Evolutionary conservation across 805 yeast genomes (phyloP).

Genomic region (Lipomyces lipofer): DNA sequence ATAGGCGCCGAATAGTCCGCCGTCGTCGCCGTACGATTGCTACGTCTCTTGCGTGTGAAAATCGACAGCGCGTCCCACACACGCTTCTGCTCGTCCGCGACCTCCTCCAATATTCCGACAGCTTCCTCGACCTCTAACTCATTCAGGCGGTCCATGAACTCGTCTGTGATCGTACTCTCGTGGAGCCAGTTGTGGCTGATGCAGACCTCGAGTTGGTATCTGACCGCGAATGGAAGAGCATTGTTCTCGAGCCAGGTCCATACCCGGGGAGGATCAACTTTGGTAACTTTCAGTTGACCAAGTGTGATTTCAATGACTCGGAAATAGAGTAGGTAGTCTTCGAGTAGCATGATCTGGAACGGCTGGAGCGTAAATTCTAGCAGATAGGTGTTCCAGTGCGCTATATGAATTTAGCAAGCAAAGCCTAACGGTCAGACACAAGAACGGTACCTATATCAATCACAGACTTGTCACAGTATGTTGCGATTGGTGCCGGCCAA

Average conservation of each 20-base stretch:
- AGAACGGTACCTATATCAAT: no score
- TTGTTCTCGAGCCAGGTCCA: conserved; percentile 1
- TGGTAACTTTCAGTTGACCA: background rate
- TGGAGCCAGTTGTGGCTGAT: conserved; percentile 7
- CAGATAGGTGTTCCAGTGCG: conserved; percentile 5
- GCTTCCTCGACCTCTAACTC: conserved; percentile 1
- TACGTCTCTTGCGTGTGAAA: background rate
- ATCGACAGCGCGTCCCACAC: conserved; percentile 9
- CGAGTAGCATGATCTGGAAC: background rate
- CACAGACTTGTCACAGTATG: no score
- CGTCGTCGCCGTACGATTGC: background rate
- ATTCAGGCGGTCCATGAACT: background rate
- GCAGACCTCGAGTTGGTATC: conserved; percentile 11
- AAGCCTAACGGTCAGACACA: no score
- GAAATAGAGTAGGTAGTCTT: no score
- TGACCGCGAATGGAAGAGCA: background rate
- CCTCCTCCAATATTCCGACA: conserved; percentile 1
- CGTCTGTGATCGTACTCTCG: conserved; percentile 3
- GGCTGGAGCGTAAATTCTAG: background rate
- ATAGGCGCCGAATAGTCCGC: conserved; percentile 7
- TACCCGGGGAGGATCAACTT: background rate
- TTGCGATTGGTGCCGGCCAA: no score
- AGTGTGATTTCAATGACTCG: background rate
- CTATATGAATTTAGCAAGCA: no score
- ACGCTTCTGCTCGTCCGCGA: conserved; percentile 4